These are phyloP conservation scores for Cryptococcus sp. DNA, from an alignment of 1,284 basidiomycete species.

Conservation along the genomic window DNA sequence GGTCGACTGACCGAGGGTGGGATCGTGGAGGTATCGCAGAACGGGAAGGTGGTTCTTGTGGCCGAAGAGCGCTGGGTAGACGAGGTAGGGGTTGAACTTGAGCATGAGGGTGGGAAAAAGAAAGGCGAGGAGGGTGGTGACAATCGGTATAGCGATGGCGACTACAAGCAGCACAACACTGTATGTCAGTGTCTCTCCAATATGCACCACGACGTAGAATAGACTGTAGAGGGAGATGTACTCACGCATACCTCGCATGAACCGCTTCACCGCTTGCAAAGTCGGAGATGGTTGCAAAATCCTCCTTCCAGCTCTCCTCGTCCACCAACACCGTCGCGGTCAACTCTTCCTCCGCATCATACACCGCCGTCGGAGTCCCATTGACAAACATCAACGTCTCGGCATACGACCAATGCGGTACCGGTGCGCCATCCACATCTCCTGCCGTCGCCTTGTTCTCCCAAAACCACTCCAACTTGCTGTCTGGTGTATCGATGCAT, in stretches of 20 bases:
- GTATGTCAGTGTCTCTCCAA: background rate
- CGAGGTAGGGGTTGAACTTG: conserved; percentile 1
- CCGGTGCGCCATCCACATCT: background rate
- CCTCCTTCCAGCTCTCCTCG: conserved; percentile 4
- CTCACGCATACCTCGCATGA: conserved; percentile 10
- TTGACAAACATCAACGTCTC: conserved; percentile 4
- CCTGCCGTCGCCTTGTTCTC: conserved; percentile 1
- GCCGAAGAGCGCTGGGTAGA: background rate
- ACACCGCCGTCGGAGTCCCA: conserved; percentile 1
- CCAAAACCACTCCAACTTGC: conserved; percentile 9
- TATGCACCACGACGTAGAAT: background rate
- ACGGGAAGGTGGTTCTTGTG: background rate
- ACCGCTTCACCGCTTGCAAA: conserved; percentile 6
- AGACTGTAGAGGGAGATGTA: background rate
- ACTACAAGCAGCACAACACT: conserved; percentile 7
- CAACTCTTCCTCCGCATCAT: conserved; percentile 5
- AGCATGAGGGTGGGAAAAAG: conserved; percentile 1
- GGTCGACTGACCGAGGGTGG: conserved; percentile 6
- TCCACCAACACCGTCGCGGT: conserved; percentile 6
- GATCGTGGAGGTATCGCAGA: conserved; percentile 1
- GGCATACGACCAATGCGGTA: conserved; percentile 7
- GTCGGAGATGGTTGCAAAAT: conserved; percentile 5
- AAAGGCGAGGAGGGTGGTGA: conserved; percentile 2
- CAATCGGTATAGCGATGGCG: conserved; percentile 7
- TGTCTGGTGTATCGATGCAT: background rate